phyloP scores from a whole-genome alignment of 2,329 filamentous ascomycete species.

The Fusarium haematococcum region DNA sequence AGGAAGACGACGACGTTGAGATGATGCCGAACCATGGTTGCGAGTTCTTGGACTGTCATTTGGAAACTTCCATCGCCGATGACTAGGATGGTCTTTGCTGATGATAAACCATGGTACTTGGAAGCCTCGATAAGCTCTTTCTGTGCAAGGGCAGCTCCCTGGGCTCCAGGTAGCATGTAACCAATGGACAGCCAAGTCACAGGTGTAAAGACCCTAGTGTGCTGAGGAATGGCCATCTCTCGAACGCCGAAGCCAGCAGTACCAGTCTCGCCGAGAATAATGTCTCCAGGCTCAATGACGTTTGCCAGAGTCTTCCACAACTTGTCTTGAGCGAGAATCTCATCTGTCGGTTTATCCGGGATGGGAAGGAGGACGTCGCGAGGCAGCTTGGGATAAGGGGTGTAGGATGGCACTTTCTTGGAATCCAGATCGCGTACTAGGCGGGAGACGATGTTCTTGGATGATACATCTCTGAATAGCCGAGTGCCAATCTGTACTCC shows the following conservation, averaged over 20 bases:
- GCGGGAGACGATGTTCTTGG: not conserved
- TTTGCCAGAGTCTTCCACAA: constrained; percentile 47
- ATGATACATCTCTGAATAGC: not conserved
- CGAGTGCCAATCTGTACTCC: not conserved
- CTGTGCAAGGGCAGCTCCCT: not conserved
- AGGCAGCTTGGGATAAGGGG: not conserved
- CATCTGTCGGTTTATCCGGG: not conserved
- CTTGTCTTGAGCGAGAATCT: not conserved
- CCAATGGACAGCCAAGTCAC: constrained; percentile 40
- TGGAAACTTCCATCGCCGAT: constrained; percentile 75
- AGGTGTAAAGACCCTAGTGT: constrained; percentile 60
- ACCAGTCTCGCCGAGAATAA: constrained; percentile 69
- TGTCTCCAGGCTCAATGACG: constrained; percentile 64
- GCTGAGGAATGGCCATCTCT: constrained; percentile 61
- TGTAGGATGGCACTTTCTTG: not conserved
- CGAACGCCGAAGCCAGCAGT: constrained; percentile 67
- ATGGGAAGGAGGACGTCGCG: not conserved
- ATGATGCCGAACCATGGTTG: constrained; percentile 69
- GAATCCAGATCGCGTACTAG: not conserved
- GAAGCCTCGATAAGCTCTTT: not conserved
- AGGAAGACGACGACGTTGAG: constrained; percentile 64
- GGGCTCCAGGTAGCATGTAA: not conserved
- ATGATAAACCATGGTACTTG: constrained; percentile 25
- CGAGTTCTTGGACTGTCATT: constrained; percentile 74
- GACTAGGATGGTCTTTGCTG: constrained; percentile 62